phyloP scores from a whole-genome alignment of 1,139 yeast species.

The Nakaseomyces nivariensis region DNA sequence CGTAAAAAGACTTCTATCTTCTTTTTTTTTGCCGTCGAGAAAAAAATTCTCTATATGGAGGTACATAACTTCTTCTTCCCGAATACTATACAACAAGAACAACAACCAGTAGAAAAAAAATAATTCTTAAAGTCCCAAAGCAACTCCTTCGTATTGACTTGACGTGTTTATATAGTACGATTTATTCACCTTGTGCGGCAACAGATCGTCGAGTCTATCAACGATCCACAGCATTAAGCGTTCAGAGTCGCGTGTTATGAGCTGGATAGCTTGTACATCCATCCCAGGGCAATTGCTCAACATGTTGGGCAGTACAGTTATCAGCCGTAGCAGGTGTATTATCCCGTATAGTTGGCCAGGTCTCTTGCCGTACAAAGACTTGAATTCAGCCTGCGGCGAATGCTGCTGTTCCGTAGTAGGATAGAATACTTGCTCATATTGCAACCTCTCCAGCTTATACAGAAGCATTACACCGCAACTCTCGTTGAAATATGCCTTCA shows the following conservation, averaged over 20 bases:
- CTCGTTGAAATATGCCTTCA: conserved; percentile 68
- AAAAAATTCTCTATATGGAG: too few relatives aligned
- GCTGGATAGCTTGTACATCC: conserved; percentile 54
- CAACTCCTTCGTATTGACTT: conserved; percentile 30
- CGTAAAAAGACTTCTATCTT: too few relatives aligned
- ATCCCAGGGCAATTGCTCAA: conserved; percentile 60
- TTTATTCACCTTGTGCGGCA: conserved; percentile 8
- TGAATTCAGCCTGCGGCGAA: conserved; percentile 12
- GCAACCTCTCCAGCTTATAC: conserved; percentile 78
- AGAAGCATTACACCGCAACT: conserved; percentile 62
- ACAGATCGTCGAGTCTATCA: conserved; percentile 9
- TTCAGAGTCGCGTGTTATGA: conserved; percentile 24
- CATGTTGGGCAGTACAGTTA: conserved; percentile 72
- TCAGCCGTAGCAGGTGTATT: conserved; percentile 64
- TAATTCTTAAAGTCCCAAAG: conserved; percentile 22
- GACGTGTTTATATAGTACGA: conserved; percentile 24
- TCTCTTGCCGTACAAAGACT: background rate
- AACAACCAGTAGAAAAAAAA: background rate
- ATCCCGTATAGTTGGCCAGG: conserved; percentile 56
- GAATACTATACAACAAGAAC: background rate
- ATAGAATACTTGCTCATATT: conserved; percentile 45
- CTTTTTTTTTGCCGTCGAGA: too few relatives aligned
- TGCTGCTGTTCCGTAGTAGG: conserved; percentile 30
- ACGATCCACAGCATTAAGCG: conserved; percentile 23
- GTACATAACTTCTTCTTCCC: too few relatives aligned